A percentile compares a stretch with the other conserved stretches of the same genome.
phyloP scores from a whole-genome alignment of 805 yeast genomes.

The Cyberlindnera nakhonratchasimensis region DNA sequence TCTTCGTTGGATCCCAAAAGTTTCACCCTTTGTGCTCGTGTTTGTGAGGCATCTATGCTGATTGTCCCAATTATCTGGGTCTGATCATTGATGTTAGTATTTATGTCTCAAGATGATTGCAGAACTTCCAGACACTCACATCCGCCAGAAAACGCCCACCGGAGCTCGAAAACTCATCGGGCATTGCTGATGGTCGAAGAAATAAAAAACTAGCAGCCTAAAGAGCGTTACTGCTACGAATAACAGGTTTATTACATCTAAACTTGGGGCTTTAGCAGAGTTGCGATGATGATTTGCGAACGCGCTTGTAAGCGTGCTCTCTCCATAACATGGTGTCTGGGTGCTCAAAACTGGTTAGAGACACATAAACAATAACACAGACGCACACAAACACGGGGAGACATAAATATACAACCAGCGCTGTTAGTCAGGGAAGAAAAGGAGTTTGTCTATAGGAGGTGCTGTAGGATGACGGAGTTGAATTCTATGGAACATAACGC shows the following conservation, averaged over 20 bases:
- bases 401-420: too few species aligned
- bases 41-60: slow-evolving; percentile 10
- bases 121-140: slow-evolving; percentile 6
- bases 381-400: background rate
- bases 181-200: background rate
- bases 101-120: too few species aligned
- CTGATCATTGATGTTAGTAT: slow-evolving; percentile 18
- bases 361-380: background rate
- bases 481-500: background rate
- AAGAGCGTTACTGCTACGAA: too few species aligned
- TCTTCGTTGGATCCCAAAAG: slow-evolving; percentile 22
- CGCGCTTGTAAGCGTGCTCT: background rate
- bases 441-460: too few species aligned
- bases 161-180: slow-evolving; percentile 6
- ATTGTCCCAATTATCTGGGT: slow-evolving; percentile 21
- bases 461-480: too few species aligned
- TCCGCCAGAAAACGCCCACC: slow-evolving; percentile 6
- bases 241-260: too few species aligned
- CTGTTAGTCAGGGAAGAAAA: too few species aligned
- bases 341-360: background rate
- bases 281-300: background rate
- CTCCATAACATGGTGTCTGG: slow-evolving; percentile 8
- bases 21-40: slow-evolving; percentile 11
- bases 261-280: background rate
- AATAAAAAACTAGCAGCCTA: too few species aligned